Conservation (phyloP, 2,329 filamentous ascomycete species). For the Colletotrichum truncatum region DNA sequence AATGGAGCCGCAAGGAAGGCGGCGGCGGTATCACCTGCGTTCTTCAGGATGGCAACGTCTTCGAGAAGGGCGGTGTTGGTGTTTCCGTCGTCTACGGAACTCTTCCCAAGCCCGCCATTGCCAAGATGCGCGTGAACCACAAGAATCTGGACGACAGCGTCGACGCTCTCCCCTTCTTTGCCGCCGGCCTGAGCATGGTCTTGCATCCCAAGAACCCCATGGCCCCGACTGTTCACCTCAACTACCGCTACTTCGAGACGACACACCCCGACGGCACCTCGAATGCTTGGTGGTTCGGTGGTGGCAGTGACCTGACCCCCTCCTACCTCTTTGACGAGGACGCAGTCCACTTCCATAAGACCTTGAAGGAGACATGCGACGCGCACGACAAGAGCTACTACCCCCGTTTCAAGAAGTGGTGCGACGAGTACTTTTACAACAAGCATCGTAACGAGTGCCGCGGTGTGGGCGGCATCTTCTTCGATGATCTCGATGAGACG, state of each 20-base stretch:
- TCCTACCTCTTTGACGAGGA: conserved; percentile 97
- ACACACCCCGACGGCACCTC: conserved; percentile 81
- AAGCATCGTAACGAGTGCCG: conserved; percentile 89
- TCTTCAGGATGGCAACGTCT: conserved; percentile 94
- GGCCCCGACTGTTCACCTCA: conserved; percentile 96
- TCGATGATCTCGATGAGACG: conserved; percentile 91
- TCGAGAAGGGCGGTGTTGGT: conserved; percentile 97
- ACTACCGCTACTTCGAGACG: conserved; percentile 99
- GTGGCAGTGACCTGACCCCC: conserved; percentile 92
- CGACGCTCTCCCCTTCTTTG: conserved; percentile 92
- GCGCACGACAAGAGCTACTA: conserved; percentile 93
- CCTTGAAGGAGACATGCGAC: conserved; percentile 92
- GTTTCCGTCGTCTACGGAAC: conserved; percentile 95
- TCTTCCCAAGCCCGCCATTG: conserved; percentile 85
- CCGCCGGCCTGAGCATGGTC: conserved; percentile 90
- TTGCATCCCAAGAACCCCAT: conserved; percentile 95
- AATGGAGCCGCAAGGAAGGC: conserved; percentile 87
- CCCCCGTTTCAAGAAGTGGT: conserved; percentile 96
- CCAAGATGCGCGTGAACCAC: conserved; percentile 94
- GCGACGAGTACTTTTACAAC: conserved; percentile 95
- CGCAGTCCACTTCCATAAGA: conserved; percentile 94
- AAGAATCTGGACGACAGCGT: conserved; percentile 83
- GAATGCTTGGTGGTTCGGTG: conserved; percentile 98
- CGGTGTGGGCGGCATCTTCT: conserved; percentile 96
- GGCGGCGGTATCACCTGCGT: conserved; percentile 96